Percentiles rank a stretch among this genome's conserved stretches.
Evolutionary conservation across 345 rosid species (phyloP).

Genomic region (Noccaea caerulescens): DNA sequence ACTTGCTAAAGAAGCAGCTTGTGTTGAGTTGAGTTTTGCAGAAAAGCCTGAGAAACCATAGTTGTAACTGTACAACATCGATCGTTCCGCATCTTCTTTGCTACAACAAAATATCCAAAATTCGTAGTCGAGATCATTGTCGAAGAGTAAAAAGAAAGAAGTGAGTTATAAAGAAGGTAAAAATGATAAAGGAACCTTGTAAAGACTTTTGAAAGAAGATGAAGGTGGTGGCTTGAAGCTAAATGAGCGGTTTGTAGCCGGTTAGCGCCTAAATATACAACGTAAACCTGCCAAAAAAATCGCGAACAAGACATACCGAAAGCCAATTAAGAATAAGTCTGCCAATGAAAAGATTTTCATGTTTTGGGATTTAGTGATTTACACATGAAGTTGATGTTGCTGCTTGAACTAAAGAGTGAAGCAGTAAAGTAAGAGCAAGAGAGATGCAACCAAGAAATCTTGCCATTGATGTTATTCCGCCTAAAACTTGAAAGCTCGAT

Average conservation of each 20-base stretch:
- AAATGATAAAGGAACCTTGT: constrained; percentile 45
- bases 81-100: constrained; percentile 58
- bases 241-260: constrained; percentile 43
- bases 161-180: background rate
- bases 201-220: constrained; percentile 62
- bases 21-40: constrained; percentile 56
- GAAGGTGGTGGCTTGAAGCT: constrained; percentile 53
- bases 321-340: background rate
- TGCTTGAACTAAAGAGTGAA: constrained; percentile 26
- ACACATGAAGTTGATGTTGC: constrained; percentile 28
- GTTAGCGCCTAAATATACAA: constrained; percentile 64
- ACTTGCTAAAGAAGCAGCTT: constrained; percentile 60
- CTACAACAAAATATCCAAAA: constrained; percentile 38
- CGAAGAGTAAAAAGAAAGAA: background rate
- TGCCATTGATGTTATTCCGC: constrained; percentile 22
- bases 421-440: constrained; percentile 22
- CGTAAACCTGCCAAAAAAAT: constrained; percentile 56
- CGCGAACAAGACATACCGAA: background rate
- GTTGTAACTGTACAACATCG: constrained; percentile 67
- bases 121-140: background rate
- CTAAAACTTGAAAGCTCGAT: background rate
- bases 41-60: constrained; percentile 69
- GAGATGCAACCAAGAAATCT: constrained; percentile 3
- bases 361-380: constrained; percentile 3
- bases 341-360: constrained; percentile 9